Conservation (phyloP, 148 eudicot species). For the Salicornia ramosissima region DNA sequence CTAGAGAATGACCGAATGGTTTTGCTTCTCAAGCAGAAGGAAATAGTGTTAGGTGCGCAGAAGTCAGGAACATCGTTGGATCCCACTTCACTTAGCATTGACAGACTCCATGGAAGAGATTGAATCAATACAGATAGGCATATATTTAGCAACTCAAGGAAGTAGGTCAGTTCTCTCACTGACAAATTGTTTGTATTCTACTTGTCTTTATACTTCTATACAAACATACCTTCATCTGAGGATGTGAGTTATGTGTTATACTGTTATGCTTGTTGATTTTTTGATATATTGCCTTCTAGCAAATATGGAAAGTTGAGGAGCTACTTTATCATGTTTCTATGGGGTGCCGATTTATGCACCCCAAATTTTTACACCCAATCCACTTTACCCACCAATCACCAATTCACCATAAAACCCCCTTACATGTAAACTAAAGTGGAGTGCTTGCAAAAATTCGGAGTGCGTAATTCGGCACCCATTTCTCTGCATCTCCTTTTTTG, state of each 20-base stretch:
- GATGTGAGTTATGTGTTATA: constrained; percentile 9
- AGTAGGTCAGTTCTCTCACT: not conserved
- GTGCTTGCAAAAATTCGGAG: too few species aligned
- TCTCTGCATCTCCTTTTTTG: not conserved
- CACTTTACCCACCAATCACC: too few species aligned
- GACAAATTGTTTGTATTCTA: not conserved
- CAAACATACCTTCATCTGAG: not conserved
- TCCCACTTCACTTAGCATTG: constrained; percentile 20
- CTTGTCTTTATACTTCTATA: constrained; percentile 1
- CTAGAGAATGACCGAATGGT: constrained; percentile 54
- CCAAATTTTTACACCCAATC: too few species aligned
- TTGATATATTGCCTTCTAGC: constrained; percentile 13
- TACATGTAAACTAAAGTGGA: too few species aligned
- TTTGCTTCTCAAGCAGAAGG: constrained; percentile 51
- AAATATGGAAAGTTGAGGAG: not conserved
- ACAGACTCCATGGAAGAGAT: constrained; percentile 32
- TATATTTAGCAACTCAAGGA: constrained; percentile 23
- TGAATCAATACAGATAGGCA: constrained; percentile 25
- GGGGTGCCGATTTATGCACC: too few species aligned
- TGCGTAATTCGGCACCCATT: too few species aligned
- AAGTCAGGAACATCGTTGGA: constrained; percentile 30
- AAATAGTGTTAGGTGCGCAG: constrained; percentile 24
- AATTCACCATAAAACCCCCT: too few species aligned
- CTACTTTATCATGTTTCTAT: constrained; percentile 1
- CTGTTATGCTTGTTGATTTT: constrained; percentile 4